These are phyloP conservation scores for Aspergillus bombycis DNA, from an alignment of 2,329 filamentous ascomycete species.

Conservation along the genomic window DNA sequence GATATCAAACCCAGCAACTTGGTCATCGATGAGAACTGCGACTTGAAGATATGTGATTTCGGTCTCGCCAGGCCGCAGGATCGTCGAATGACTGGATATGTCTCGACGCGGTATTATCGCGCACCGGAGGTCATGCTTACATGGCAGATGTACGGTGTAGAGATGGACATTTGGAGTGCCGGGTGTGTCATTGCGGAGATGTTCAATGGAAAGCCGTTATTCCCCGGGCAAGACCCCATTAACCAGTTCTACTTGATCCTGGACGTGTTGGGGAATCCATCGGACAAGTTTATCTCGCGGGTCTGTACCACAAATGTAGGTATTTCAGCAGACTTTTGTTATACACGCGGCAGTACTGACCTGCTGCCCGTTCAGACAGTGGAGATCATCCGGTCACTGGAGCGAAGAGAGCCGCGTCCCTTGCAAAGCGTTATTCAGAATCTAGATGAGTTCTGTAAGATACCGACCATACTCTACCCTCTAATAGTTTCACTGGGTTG, in stretches of 20 bases:
- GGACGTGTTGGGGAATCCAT: constrained; percentile 89
- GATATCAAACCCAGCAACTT: constrained; percentile 8
- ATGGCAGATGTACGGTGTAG: constrained; percentile 98
- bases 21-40: constrained; percentile 6
- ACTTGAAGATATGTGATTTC: constrained; percentile 11
- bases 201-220: constrained; percentile 95
- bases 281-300: constrained; percentile 93
- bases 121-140: constrained; percentile 38
- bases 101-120: constrained; percentile 5
- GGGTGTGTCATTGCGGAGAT: constrained; percentile 99
- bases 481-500: no score
- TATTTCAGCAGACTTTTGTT: not conserved
- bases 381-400: not conserved
- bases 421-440: not conserved
- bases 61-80: constrained; percentile 50
- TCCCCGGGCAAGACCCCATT: constrained; percentile 97
- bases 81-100: constrained; percentile 69
- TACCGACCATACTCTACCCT: no score
- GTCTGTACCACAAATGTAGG: not conserved
- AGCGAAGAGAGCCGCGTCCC: not conserved
- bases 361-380: not conserved
- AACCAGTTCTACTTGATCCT: constrained; percentile 99
- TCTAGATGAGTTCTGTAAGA: no score
- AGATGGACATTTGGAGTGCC: constrained; percentile 99
- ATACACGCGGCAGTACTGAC: no score